Evolutionary conservation across 169 alveolate species (phyloP), one percentile per base, ranked within the genome.

Genomic region (Blepharisma undulans): DNA sequence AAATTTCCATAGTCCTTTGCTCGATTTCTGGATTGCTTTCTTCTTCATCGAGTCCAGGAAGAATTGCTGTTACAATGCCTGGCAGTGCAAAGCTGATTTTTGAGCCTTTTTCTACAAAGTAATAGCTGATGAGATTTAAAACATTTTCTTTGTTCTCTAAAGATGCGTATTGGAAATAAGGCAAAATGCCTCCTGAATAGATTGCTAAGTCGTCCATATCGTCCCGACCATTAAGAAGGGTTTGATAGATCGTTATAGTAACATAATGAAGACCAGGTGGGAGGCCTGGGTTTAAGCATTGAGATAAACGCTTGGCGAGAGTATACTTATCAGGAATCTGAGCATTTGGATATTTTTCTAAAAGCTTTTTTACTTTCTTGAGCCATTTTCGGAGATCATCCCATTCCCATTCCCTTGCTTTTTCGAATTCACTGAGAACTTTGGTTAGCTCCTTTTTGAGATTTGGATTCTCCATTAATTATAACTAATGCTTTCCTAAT

Each of bases 251-350:
- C 25, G 92, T 96, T 19, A 95, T 89, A 8, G 95, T 93, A 19
- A 91, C 81, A 66, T 92, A 85, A 92, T 96, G 98, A n/a, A 96
- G 89, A 16, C 95, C 96, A n/a, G 93, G 92, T 19, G 79, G 82
- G 14, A 95, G 84, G 71, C 92, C 96, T 19, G 98, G 98, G 90
- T 94, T 95, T 33, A 96, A 90, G 82, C 98, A 96, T 91, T 96
- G 95, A 48, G 97, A 95, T 82, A 93, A 48, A 61, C 95, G 88
- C 61, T 86, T 93, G 14, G 94, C 84, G 60, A 93, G 87, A 21
- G 60, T 59, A 72, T 60, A 66, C 30, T 60, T 86, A 16, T 86
- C 84, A 19, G 80, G 71, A 4, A 29, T 29, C 25, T 29, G 22
- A 27, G 76, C 25, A 22, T n/a, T n/a, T n/a, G 90, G 90, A 79